Evolutionary conservation across 2,329 filamentous ascomycete species (phyloP).

Genomic region (Colletotrichum costaricense): DNA sequence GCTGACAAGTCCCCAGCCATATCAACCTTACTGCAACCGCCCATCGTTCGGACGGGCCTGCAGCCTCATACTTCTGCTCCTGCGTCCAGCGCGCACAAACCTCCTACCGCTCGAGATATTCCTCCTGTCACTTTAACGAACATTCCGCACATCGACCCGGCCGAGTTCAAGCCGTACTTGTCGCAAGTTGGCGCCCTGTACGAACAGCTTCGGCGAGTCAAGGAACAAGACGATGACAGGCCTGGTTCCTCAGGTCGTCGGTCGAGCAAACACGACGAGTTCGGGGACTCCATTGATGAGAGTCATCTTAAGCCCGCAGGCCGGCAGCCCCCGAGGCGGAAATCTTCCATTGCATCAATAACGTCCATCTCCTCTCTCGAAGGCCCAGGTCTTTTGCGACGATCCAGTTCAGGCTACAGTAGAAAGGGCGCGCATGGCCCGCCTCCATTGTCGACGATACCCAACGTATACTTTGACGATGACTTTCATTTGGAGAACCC

Average conservation of each 20-base stretch:
- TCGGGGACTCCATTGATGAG: conserved; percentile 52
- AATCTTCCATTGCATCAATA: conserved; percentile 57
- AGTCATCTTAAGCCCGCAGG: conserved; percentile 59
- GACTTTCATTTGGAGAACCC: conserved; percentile 97
- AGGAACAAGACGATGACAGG: conserved; percentile 77
- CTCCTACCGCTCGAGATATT: conserved; percentile 89
- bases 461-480: conserved; percentile 92
- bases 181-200: conserved; percentile 88
- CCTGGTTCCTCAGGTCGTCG: conserved; percentile 43
- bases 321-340: conserved; percentile 51
- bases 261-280: conserved; percentile 55
- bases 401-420: conserved; percentile 59
- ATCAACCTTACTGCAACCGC: conserved; percentile 90
- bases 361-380: conserved; percentile 64
- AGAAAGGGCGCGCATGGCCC: conserved; percentile 76
- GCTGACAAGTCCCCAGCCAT: conserved; percentile 70
- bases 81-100: conserved; percentile 77
- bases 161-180: conserved; percentile 87
- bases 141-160: conserved; percentile 81
- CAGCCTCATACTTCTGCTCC: conserved; percentile 81
- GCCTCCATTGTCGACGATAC: conserved; percentile 91
- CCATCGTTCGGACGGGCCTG: conserved; percentile 89
- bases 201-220: conserved; percentile 87
- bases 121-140: conserved; percentile 93
- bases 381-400: conserved; percentile 52